Base-by-base conservation (phyloP, 768 basidiomycete species). In the Rhodosporidiobolus sp. region DNA sequence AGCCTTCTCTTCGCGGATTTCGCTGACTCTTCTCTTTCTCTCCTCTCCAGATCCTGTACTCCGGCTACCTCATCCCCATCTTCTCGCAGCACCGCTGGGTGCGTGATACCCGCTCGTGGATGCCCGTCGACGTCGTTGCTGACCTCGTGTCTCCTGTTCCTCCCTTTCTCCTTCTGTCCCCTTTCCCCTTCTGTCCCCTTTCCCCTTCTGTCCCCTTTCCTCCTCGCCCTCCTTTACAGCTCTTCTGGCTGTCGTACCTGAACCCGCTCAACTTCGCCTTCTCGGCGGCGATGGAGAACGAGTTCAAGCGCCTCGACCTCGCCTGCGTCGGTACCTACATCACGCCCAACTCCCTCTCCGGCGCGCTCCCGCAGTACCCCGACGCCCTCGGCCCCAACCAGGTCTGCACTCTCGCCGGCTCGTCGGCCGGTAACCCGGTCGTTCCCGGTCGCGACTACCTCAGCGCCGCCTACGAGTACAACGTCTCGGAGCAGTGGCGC, bases 261-360 rank as follows among this genome's bases (percentile, higher is more conserved):
- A 88, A 94, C 77, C 92, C 92, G 0, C 81, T 93, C 62, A 81
- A 86, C 2, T 92, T 90, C 82, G 87, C 87, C 0, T 93, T 90
- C 85, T 86, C 89, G 75, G 87, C 86, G 4, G 83, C 86, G 49
- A 89, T 94, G 88, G 87, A 89, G 81, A 94, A 94, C 80, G 92
- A 95, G 80, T 88, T 0, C 86, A 59, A 70, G 28, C 63, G 65
- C 24, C 70, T 77, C 67, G 52, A 88, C 85, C 78, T 90, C 56
- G 82, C 82, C 17, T 92, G 90, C 76, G 87, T 89, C 76, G 90
- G 89, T 28, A 82, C 80, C 56, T 86, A 84, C 67, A 80, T 92
- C 49, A 83, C 89, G 28, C 90, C 90, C 5, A 84, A 88, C 55
- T 90, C 90, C 77, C 83, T 83, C 20, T 82, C 83, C 4, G 86